phyloP scores from a whole-genome alignment of 306 rosid genomes.

The Gastrolobium bilobum region DNA sequence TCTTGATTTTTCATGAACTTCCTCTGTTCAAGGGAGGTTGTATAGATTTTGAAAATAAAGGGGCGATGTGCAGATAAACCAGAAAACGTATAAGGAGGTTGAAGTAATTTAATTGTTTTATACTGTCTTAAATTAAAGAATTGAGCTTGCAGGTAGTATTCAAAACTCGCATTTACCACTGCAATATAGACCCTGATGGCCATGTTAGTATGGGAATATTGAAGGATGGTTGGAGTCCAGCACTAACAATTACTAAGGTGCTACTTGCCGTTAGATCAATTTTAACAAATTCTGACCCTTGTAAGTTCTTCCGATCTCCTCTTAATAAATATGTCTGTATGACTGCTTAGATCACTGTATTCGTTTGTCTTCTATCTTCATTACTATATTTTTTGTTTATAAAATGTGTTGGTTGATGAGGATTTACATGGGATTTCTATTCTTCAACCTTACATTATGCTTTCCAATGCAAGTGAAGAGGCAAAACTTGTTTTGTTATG shows the following conservation, averaged over 20 bases:
- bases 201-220: slow-evolving; percentile 72
- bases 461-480: slow-evolving; percentile 15
- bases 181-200: slow-evolving; percentile 79
- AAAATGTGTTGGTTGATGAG: slow-evolving; percentile 1
- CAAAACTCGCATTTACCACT: slow-evolving; percentile 92
- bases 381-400: not conserved
- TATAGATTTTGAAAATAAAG: slow-evolving; percentile 12
- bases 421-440: not conserved
- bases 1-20: slow-evolving; percentile 23
- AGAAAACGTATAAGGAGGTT: not conserved
- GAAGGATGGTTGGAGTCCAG: slow-evolving; percentile 97
- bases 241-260: slow-evolving; percentile 83
- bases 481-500: slow-evolving; percentile 16
- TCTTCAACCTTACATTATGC: slow-evolving; percentile 8
- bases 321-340: not conserved
- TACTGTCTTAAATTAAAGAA: slow-evolving; percentile 26
- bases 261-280: slow-evolving; percentile 74
- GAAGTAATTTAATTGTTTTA: slow-evolving; percentile 20
- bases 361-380: not conserved
- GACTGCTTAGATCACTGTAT: not conserved
- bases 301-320: slow-evolving; percentile 61
- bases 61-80: not conserved
- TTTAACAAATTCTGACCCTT: slow-evolving; percentile 79
- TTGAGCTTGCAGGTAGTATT: slow-evolving; percentile 72
- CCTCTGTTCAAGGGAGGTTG: not conserved